Base-by-base conservation (phyloP, 2,329 filamentous ascomycete genomes). In the Pyrenophora seminiperda region DNA sequence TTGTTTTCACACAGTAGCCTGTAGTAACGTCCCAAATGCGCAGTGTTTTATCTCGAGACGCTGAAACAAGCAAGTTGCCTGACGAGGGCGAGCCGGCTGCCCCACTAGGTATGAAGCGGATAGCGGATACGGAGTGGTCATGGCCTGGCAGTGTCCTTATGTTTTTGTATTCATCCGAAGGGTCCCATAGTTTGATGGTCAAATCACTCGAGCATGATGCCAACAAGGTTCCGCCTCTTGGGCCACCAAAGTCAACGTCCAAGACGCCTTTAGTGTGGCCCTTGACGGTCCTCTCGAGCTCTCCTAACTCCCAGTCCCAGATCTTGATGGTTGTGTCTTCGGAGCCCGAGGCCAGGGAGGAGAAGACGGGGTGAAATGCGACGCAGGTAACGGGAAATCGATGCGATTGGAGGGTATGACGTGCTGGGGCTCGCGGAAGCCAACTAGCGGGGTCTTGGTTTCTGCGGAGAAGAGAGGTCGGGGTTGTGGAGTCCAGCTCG, bases 251-350 rank as follows among this genome's bases (percentile, higher is more conserved):
- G 67, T 97, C 92, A 29, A 96, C 84, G 68, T 96, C 91, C 20
- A 94, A 76, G 1, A 97, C 91, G 3, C 90, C 85, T 68, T 89
- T 91, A 4, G 91, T 97, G 67, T 97, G 93, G 1, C 91, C 91
- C 70, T 97, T 97, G 49, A 97, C 83, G 0, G 92, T 97, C 55
- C 88, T 80, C 72, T 97, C 92, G 3, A 96, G 79, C 73, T 97
- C 92, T 39, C 93, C 93, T 18, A 95, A 76, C 67, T 97, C 92
- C 89, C 91, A 97, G 68, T 97, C 92, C 92, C 92, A 97, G 47
- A 97, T 92, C 68, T 97, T 97, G 72, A 97, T 96, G 6, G 89
- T 96, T 46, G 85, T 89, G 73, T 97, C 93, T 71, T 96, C 92
- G 7, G 91, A 95, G 13, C 90, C 92, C 0, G 91, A 94, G 7